Percentiles rank a stretch among this genome's conserved stretches.
These are phyloP conservation scores for Daucus carota DNA, from an alignment of 129 eudicot species.

Conservation along the genomic window DH1_v3.0 NC_030387.2:35260501-35261000, in stretches of 20 bases:
- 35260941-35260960: background rate
- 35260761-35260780: conserved; percentile 29
- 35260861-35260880: no score
- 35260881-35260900: no score
- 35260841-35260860: no score
- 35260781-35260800: no score
- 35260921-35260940: background rate
- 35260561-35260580: conserved; percentile 11
- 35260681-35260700: conserved; percentile 92
- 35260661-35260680: conserved; percentile 99
- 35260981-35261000: background rate
- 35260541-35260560: background rate
- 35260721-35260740: conserved; percentile 63
- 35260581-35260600: conserved; percentile 49
- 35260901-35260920: no score
- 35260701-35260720: conserved; percentile 84
- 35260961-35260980: no score
- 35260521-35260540: conserved; percentile 11
- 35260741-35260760: conserved; percentile 85
- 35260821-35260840: no score
- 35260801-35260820: no score
- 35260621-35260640: conserved; percentile 85
- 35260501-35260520: conserved; percentile 49
- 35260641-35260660: conserved; percentile 83
- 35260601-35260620: conserved; percentile 99